Percentiles rank a stretch among this genome's conserved stretches.
phyloP scores from a whole-genome alignment of 73 alveolate species.

The Paramecium sonneborni region DNA sequence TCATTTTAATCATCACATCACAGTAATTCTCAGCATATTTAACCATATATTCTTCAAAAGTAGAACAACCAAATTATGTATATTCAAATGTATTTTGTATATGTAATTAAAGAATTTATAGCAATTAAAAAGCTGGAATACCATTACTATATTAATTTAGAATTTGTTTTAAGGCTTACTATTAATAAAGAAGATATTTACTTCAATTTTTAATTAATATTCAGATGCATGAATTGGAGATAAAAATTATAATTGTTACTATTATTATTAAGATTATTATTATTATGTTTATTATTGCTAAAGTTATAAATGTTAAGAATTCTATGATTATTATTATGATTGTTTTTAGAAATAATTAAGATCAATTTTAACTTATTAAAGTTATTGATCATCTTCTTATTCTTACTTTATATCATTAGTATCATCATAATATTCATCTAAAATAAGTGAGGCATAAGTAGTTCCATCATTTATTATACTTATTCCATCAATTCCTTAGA shows the following conservation, averaged over 20 bases:
- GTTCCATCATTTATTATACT: slow-evolving; percentile 65
- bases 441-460: slow-evolving; percentile 59
- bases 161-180: slow-evolving; percentile 40
- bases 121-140: neutral
- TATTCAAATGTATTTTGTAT: slow-evolving; percentile 25
- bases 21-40: slow-evolving; percentile 53
- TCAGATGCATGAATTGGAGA: neutral
- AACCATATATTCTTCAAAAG: slow-evolving; percentile 58
- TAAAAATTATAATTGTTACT: neutral
- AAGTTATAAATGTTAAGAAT: neutral
- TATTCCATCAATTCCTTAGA: slow-evolving; percentile 55
- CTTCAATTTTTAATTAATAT: slow-evolving; percentile 24
- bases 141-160: neutral
- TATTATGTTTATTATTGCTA: slow-evolving; percentile 1
- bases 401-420: neutral
- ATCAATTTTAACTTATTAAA: neutral
- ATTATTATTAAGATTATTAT: neutral
- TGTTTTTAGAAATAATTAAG: neutral
- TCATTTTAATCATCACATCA: slow-evolving; percentile 57
- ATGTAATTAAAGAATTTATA: slow-evolving; percentile 10
- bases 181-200: neutral
- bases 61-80: slow-evolving; percentile 28
- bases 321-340: neutral
- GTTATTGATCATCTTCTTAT: neutral
- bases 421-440: neutral